Conservation (phyloP, 108 stramenopile species). For the Cyclotella baltica region DNA sequence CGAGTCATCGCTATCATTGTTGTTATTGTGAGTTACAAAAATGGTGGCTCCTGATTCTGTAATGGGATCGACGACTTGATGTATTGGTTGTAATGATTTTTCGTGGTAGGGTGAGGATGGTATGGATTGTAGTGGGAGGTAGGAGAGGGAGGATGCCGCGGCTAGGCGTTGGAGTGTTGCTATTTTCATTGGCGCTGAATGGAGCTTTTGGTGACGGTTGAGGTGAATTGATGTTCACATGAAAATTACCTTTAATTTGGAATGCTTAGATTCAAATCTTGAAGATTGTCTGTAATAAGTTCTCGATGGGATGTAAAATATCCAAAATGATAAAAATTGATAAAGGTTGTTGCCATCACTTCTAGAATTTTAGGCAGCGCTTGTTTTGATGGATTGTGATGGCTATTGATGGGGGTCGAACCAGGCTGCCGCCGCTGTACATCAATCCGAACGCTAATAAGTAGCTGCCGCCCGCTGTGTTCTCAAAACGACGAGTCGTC, state of each 20-base stretch:
- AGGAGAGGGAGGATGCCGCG: slow-evolving; percentile 65
- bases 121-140: slow-evolving; percentile 63
- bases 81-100: slow-evolving; percentile 42
- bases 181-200: slow-evolving; percentile 3
- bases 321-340: background rate
- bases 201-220: background rate
- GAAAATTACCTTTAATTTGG: background rate
- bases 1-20: background rate
- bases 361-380: too few relatives aligned
- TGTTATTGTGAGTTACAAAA: slow-evolving; percentile 26
- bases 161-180: slow-evolving; percentile 50
- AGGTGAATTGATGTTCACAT: background rate
- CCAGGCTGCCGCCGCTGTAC: too few relatives aligned
- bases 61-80: slow-evolving; percentile 62
- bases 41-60: slow-evolving; percentile 68
- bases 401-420: too few relatives aligned
- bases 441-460: background rate
- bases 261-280: too few relatives aligned
- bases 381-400: too few relatives aligned
- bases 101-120: slow-evolving; percentile 56
- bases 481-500: too few relatives aligned
- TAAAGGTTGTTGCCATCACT: too few relatives aligned
- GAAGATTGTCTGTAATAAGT: too few relatives aligned
- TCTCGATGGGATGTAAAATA: too few relatives aligned
- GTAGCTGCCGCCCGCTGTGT: too few relatives aligned